Evolutionary conservation across 495 filamentous ascomycete species (phyloP).

Genomic region (Aspergillus carlsbadensis): DNA sequence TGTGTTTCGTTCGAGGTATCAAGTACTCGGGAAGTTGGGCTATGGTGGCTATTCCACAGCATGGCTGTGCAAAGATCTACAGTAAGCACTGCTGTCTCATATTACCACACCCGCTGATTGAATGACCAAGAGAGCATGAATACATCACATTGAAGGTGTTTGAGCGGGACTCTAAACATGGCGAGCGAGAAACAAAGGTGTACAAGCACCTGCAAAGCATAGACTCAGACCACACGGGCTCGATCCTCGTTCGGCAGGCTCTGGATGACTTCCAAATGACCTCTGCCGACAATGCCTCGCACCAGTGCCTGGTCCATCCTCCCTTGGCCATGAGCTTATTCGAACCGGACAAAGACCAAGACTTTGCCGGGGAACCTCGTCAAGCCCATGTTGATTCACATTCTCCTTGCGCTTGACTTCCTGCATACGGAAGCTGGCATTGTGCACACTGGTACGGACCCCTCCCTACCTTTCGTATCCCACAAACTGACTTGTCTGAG

Average conservation of each 20-base stretch:
- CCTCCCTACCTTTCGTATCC: neutral
- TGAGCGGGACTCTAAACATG: slow-evolving; percentile 11
- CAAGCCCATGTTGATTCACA: slow-evolving; percentile 3
- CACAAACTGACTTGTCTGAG: neutral
- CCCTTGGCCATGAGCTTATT: slow-evolving; percentile 26
- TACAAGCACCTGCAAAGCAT: slow-evolving; percentile 18
- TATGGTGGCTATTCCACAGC: slow-evolving; percentile 51
- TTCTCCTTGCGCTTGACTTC: slow-evolving; percentile 17
- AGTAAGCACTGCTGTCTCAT: slow-evolving; percentile 23
- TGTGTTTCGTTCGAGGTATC: slow-evolving; percentile 46
- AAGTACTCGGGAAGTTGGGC: slow-evolving; percentile 54
- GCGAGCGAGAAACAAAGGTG: slow-evolving; percentile 14
- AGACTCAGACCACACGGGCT: slow-evolving; percentile 16
- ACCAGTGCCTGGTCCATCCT: slow-evolving; percentile 31
- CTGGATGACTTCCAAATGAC: slow-evolving; percentile 24
- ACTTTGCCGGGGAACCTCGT: slow-evolving; percentile 1
- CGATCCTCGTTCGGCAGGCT: slow-evolving; percentile 14
- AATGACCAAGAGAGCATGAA: slow-evolving; percentile 14
- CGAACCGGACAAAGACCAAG: slow-evolving; percentile 5
- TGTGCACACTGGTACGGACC: slow-evolving; percentile 1
- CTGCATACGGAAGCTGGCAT: slow-evolving; percentile 12
- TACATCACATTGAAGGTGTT: slow-evolving; percentile 19
- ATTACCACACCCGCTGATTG: neutral
- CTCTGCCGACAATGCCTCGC: slow-evolving; percentile 11
- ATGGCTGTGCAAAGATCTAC: slow-evolving; percentile 51